These are phyloP conservation scores for Dactylellina drechsleri DNA, from an alignment of 2,329 filamentous ascomycete genomes.

Conservation along the genomic window DNA sequence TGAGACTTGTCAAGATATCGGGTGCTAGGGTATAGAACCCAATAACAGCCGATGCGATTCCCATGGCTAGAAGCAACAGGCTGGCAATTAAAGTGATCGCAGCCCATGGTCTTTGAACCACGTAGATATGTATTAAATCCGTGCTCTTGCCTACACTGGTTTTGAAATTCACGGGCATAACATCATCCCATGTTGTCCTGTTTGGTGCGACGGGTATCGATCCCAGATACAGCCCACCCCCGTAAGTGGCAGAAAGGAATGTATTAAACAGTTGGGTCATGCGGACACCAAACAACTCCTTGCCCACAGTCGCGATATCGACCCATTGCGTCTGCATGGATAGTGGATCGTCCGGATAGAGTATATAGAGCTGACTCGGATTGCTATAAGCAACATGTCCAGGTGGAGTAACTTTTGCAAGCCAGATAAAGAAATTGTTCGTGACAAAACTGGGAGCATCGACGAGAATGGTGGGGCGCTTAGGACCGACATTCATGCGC, in stretches of 20 bases:
- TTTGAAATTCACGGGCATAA: slow-evolving; percentile 15
- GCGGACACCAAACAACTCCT: slow-evolving; percentile 21
- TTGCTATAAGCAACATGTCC: slow-evolving; percentile 41
- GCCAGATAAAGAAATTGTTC: slow-evolving; percentile 37
- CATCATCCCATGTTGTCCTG: slow-evolving; percentile 1
- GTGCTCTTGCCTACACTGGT: slow-evolving; percentile 17
- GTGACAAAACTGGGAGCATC: slow-evolving; percentile 16
- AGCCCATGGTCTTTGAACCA: slow-evolving; percentile 36
- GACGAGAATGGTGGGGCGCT: slow-evolving; percentile 32
- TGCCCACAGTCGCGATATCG: slow-evolving; percentile 27
- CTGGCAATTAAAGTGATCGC: slow-evolving; percentile 36
- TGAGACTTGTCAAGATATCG: slow-evolving; percentile 37
- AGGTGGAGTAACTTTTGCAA: slow-evolving; percentile 34
- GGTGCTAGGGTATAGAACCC: slow-evolving; percentile 38
- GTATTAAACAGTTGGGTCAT: slow-evolving; percentile 50
- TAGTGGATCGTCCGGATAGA: slow-evolving; percentile 37
- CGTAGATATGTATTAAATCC: slow-evolving; percentile 31
- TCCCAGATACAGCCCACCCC: slow-evolving; percentile 35
- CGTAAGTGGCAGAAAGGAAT: slow-evolving; percentile 35
- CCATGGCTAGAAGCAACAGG: slow-evolving; percentile 39
- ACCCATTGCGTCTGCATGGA: slow-evolving; percentile 27
- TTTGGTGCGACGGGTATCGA: slow-evolving; percentile 25
- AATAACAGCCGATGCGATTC: slow-evolving; percentile 26
- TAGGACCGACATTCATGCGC: slow-evolving; percentile 29
- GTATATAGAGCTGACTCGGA: slow-evolving; percentile 43